A percentile compares a stretch with the other conserved stretches of the same genome.
Conservation (phyloP, 208 protist species). For the Trypanosoma platydactyli region DNA sequence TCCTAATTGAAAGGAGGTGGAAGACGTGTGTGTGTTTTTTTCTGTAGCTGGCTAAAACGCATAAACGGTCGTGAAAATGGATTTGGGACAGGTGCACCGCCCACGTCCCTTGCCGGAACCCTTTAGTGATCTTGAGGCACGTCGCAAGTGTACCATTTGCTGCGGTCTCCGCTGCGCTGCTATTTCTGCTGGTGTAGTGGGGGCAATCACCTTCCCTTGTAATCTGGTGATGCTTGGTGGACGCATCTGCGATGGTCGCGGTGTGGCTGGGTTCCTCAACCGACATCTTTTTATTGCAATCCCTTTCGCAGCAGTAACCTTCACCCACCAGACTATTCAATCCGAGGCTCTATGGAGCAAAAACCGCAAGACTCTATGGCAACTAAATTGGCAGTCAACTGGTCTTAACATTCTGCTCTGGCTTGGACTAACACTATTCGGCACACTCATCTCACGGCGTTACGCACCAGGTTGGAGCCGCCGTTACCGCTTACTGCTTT, state of each 20-base stretch:
- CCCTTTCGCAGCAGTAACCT: conserved; percentile 64
- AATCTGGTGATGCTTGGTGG: conserved; percentile 53
- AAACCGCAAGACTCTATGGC: conserved; percentile 71
- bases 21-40: too few relatives aligned
- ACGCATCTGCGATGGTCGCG: conserved; percentile 44
- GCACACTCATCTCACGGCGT: conserved; percentile 50
- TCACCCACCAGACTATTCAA: conserved; percentile 80
- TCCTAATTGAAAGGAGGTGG: too few relatives aligned
- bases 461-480: conserved; percentile 42
- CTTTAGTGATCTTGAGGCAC: conserved; percentile 55
- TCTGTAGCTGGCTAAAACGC: too few relatives aligned
- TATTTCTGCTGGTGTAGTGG: conserved; percentile 34
- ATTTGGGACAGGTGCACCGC: conserved; percentile 60
- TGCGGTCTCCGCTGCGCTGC: conserved; percentile 60
- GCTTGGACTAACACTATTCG: conserved; percentile 22
- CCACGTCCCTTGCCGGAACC: conserved; percentile 45
- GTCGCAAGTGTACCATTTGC: conserved; percentile 76
- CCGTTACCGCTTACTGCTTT: conserved; percentile 71
- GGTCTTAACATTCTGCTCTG: conserved; percentile 67
- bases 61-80: conserved; percentile 37
- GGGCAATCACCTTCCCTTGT: conserved; percentile 62
- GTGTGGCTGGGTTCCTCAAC: conserved; percentile 61
- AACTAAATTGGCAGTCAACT: conserved; percentile 65
- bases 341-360: conserved; percentile 87
- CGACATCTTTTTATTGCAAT: conserved; percentile 63